Base-by-base conservation (phyloP, 2,329 filamentous ascomycete species). In the Albophoma yamanashiensis region DNA sequence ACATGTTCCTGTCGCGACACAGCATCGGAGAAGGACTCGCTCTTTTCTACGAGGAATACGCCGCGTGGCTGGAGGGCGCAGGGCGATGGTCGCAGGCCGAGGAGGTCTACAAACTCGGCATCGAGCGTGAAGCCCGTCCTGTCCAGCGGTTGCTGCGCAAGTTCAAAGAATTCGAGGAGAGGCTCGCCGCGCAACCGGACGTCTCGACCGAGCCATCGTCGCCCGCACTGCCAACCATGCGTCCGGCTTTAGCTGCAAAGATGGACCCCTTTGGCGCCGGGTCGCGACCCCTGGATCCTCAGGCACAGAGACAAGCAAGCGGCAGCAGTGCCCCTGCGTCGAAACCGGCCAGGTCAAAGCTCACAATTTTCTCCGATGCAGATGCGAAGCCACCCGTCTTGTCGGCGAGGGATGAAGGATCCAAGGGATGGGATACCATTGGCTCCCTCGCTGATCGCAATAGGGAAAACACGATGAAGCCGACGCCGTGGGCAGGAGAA, bases 11-110 rank as follows among this genome's bases (percentile, higher is more conserved):
- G 42, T 88, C 93, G 15, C 89, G 92, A 57, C 92, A 99, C 70
- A 82, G 82, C 63, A 91, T 99, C 62, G 94, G 93, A 62, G 92
- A 97, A 69, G 79, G 82, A 0, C 82, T 99, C 3, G 94, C 94
- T 1, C 78, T 97, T 4, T 99, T 92, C 73, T 99, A 99, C 74
- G 94, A 99, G 72, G 94, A 97, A 70, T 99, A 96, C 70, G 92
- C 94, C 1, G 89, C 86, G 1, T 97, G 92, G 91, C 79, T 99
- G 8, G 94, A 99, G 76, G 81, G 85, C 42, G 89, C 87, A 8
- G 89, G 86, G 17, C 82, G 93, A 64, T 97, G 91, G 89, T 82
- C 80, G 27, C 94, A 99, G 73, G 93, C 94, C 0, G 92, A 96
- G 67, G 94, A 99, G 73, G 89, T 99, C 0, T 97, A 95, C 72